Conservation (phyloP, 257 asterid species). For the Lantana camara region DNA sequence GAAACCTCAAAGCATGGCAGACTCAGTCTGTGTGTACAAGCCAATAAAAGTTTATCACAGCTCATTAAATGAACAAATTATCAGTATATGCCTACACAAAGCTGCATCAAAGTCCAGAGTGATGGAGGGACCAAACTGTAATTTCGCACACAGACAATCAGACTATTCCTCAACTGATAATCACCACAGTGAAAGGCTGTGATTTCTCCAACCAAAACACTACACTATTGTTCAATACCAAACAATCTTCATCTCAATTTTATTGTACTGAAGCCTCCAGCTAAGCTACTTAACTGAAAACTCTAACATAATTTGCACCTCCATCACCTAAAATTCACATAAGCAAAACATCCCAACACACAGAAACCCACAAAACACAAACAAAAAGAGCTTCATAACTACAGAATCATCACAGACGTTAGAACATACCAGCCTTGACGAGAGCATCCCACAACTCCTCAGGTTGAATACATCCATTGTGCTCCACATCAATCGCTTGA, state of each 20-base stretch:
- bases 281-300: neutral
- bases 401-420: neutral
- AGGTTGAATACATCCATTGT: constrained; percentile 91
- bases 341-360: neutral
- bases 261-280: neutral
- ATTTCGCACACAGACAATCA: neutral
- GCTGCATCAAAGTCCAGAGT: neutral
- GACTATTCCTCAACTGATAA: neutral
- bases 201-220: neutral
- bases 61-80: neutral
- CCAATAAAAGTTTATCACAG: neutral
- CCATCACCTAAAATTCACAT: neutral
- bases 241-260: constrained; percentile 13
- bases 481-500: constrained; percentile 96
- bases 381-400: neutral
- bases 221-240: neutral
- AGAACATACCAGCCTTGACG: constrained; percentile 62
- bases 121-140: no score
- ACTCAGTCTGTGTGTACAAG: neutral
- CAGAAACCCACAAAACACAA: neutral
- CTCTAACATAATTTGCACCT: neutral
- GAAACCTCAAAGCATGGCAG: neutral
- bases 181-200: neutral
- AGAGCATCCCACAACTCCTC: constrained; percentile 99
- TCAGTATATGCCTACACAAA: neutral